Evolutionary conservation across 768 basidiomycete species (phyloP).

Genomic region (Collybia mongolica): DNA sequence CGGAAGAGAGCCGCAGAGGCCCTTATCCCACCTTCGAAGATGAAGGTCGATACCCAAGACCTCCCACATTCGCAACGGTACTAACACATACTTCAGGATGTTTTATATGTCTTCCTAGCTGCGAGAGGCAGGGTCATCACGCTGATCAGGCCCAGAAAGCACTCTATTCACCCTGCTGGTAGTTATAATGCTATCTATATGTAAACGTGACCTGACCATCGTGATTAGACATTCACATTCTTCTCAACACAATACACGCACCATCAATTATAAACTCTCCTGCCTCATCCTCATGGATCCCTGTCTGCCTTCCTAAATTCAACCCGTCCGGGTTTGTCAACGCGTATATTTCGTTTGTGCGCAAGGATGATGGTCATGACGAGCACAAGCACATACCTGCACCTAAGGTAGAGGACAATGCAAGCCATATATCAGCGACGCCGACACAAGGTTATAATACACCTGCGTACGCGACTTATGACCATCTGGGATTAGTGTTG

Average conservation of each 20-base stretch:
- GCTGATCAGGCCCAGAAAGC: constrained; percentile 85
- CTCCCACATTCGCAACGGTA: background rate
- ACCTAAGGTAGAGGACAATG: constrained; percentile 1
- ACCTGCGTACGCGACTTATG: background rate
- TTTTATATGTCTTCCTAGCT: constrained; percentile 89
- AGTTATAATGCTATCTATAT: constrained; percentile 9
- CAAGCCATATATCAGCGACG: background rate
- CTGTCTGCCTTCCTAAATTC: constrained; percentile 94
- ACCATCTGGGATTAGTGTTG: constrained; percentile 52
- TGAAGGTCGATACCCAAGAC: constrained; percentile 52
- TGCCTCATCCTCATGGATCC: constrained; percentile 88
- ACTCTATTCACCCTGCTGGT: constrained; percentile 95
- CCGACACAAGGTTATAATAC: constrained; percentile 8
- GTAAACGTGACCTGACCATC: background rate
- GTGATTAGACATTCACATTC: constrained; percentile 78
- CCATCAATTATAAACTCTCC: constrained; percentile 77
- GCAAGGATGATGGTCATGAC: constrained; percentile 34
- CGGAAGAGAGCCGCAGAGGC: constrained; percentile 78
- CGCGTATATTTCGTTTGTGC: constrained; percentile 78
- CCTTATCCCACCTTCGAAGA: constrained; percentile 77
- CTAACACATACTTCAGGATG: constrained; percentile 45
- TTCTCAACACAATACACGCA: constrained; percentile 86
- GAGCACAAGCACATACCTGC: constrained; percentile 8
- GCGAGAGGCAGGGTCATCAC: constrained; percentile 79
- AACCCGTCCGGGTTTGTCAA: constrained; percentile 89